phyloP scores from a whole-genome alignment of 1,284 basidiomycete genomes.

The Irpex rosettiformis region DNA sequence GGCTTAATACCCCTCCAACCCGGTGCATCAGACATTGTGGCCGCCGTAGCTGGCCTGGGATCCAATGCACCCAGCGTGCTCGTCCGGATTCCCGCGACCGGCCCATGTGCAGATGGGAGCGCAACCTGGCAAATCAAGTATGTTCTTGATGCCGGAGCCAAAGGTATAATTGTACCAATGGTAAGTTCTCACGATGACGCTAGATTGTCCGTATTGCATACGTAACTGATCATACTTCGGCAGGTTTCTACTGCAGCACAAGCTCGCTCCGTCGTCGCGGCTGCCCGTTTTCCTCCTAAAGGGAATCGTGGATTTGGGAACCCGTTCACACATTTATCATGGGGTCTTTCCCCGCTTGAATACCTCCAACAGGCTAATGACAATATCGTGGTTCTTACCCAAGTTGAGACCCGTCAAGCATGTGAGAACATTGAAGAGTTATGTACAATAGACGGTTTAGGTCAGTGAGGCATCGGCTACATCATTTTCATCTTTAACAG shows the following conservation, averaged over 20 bases:
- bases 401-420: constrained; percentile 63
- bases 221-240: not conserved
- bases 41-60: constrained; percentile 45
- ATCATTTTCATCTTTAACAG: no score
- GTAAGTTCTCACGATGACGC: constrained; percentile 28
- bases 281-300: constrained; percentile 52
- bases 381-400: constrained; percentile 55
- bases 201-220: not conserved
- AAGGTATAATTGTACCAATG: constrained; percentile 64
- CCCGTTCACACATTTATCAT: constrained; percentile 53
- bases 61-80: constrained; percentile 45
- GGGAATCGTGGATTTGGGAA: constrained; percentile 62
- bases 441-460: constrained; percentile 59
- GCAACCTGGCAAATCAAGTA: constrained; percentile 68
- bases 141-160: constrained; percentile 60
- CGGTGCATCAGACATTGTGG: constrained; percentile 50
- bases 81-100: constrained; percentile 60
- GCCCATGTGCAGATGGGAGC: constrained; percentile 39
- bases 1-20: constrained; percentile 52
- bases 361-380: constrained; percentile 59
- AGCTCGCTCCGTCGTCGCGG: constrained; percentile 50
- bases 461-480: no score
- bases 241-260: constrained; percentile 57
- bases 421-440: constrained; percentile 60
- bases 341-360: constrained; percentile 46